Percentiles rank a stretch among this genome's conserved stretches.
These are phyloP conservation scores for Lyophyllum decastes DNA, from an alignment of 768 basidiomycete species.

Conservation along the genomic window DNA sequence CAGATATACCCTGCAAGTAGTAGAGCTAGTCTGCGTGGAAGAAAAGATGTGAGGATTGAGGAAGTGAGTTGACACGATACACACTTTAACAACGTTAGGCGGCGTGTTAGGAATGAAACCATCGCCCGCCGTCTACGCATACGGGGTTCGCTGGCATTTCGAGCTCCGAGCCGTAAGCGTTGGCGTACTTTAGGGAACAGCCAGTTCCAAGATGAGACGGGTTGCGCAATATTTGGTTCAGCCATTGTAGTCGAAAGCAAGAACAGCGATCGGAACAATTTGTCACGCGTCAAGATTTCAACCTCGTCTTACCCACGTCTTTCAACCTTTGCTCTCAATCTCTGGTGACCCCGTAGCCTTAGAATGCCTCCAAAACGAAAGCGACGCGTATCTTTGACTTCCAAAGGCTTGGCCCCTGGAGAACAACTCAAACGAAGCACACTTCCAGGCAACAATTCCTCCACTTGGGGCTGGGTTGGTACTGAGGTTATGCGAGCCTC, in stretches of 20 bases:
- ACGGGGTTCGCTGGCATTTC: conserved; percentile 37
- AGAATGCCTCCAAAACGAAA: conserved; percentile 63
- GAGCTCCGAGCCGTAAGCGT: conserved; percentile 13
- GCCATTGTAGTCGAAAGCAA: conserved; percentile 1
- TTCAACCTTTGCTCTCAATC: conserved; percentile 3
- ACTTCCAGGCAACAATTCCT: conserved; percentile 43
- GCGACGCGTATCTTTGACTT: conserved; percentile 44
- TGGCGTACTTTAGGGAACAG: conserved; percentile 22
- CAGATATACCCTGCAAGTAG: conserved; percentile 75
- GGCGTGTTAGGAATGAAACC: conserved; percentile 33
- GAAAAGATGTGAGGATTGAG: conserved; percentile 2
- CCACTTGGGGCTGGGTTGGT: conserved; percentile 83
- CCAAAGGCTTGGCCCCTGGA: conserved; percentile 59
- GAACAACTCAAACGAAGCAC: conserved; percentile 62
- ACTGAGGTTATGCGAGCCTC: conserved; percentile 57
- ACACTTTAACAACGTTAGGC: conserved; percentile 38
- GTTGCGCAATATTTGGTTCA: background rate
- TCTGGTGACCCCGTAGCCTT: background rate
- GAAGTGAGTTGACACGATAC: conserved; percentile 9
- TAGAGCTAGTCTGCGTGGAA: conserved; percentile 48
- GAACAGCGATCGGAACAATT: background rate
- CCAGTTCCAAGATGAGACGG: conserved; percentile 6
- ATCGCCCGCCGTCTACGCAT: conserved; percentile 47
- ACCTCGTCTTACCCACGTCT: conserved; percentile 10
- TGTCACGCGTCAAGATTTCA: conserved; percentile 11